phyloP scores from a whole-genome alignment of 2,329 filamentous ascomycete genomes.

The Teratosphaeria epicoccoides region DNA sequence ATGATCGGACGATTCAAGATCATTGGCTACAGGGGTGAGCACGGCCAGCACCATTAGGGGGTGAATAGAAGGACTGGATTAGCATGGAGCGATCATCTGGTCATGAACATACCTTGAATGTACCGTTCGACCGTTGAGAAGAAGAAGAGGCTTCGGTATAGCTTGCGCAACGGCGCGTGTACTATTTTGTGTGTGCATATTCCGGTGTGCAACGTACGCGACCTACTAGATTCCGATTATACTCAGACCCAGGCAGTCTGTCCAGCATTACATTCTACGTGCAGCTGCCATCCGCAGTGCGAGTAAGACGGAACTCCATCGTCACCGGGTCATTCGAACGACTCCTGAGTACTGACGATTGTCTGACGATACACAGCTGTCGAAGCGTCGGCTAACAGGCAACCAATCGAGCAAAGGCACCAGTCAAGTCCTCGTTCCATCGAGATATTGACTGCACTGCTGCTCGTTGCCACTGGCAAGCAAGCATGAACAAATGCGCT shows the following conservation, averaged over 20 bases:
- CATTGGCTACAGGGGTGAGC: constrained; percentile 59
- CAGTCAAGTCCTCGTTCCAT: too few relatives aligned
- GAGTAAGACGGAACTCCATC: too few relatives aligned
- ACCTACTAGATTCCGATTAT: neutral
- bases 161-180: constrained; percentile 11
- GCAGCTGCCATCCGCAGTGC: neutral
- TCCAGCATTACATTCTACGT: neutral
- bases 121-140: neutral
- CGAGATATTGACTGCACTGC: too few relatives aligned
- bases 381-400: too few relatives aligned
- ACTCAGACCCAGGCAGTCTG: neutral
- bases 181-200: constrained; percentile 18
- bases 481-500: too few relatives aligned
- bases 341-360: too few relatives aligned
- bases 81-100: neutral
- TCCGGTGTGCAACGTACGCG: neutral
- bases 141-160: constrained; percentile 5
- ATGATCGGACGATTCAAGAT: constrained; percentile 95
- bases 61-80: neutral
- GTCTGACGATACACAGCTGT: too few relatives aligned
- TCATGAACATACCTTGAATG: too few relatives aligned
- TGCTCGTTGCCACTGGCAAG: too few relatives aligned
- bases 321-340: too few relatives aligned
- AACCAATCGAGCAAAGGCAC: too few relatives aligned
- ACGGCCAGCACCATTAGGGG: constrained; percentile 11